Percentiles rank a stretch among this genome's conserved stretches.
phyloP scores from a whole-genome alignment of 495 filamentous ascomycete species.

The Talaromyces borbonicus region DNA sequence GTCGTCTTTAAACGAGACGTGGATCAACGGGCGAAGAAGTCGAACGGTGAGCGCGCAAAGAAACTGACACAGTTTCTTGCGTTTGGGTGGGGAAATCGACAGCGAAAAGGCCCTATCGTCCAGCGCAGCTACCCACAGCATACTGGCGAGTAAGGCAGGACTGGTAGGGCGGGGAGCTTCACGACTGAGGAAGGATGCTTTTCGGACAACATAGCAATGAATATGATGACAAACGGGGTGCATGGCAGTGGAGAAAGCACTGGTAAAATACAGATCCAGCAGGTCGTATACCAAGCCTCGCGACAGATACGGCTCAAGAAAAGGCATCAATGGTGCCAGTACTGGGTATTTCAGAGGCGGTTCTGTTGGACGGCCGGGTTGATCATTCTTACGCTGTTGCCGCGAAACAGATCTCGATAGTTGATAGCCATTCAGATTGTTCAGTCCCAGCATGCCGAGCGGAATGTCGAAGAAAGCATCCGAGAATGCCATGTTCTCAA shows the following conservation, averaged over 20 bases:
- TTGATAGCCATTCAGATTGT: conserved; percentile 5
- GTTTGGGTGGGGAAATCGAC: conserved; percentile 72
- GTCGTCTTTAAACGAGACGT: conserved; percentile 41
- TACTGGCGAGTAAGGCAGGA: conserved; percentile 80
- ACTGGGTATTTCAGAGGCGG: conserved; percentile 69
- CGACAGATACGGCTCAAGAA: conserved; percentile 65
- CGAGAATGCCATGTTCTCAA: conserved; percentile 3
- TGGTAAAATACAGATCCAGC: conserved; percentile 79
- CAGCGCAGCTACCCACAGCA: conserved; percentile 91
- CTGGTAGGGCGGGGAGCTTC: conserved; percentile 73
- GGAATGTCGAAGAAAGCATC: conserved; percentile 5
- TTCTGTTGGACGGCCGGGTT: conserved; percentile 9
- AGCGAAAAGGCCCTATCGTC: conserved; percentile 85
- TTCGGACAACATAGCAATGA: conserved; percentile 83
- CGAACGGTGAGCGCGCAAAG: conserved; percentile 80
- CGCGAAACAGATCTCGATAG: conserved; percentile 7
- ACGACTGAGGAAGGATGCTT: conserved; percentile 74
- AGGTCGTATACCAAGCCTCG: conserved; percentile 72
- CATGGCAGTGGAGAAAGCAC: conserved; percentile 74
- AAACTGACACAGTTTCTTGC: conserved; percentile 84
- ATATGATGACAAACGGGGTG: conserved; percentile 89
- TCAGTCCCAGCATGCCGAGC: conserved; percentile 5
- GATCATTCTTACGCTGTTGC: conserved; percentile 11
- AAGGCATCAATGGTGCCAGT: conserved; percentile 69
- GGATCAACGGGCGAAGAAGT: conserved; percentile 78